Evolutionary conservation across 164 flowering plant genomes (phyloP), one percentile per base, ranked within the genome.

Genomic region (Santalum album): DNA sequence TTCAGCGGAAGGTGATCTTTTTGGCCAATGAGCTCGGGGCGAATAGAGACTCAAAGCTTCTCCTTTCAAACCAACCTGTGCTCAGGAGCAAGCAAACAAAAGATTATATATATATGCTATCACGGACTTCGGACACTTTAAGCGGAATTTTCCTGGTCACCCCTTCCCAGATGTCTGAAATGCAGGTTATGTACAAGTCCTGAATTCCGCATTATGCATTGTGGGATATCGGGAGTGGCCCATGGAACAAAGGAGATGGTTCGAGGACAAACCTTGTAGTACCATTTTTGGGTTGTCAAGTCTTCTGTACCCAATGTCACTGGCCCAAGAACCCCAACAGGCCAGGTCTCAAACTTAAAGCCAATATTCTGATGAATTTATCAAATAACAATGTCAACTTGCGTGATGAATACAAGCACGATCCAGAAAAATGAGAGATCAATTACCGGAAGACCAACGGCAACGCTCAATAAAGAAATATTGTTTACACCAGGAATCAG

Each of bases 271-370:
- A 94, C 97, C 97, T 87, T 84, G 83, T 87, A 85, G 49, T 85
- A 71, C 99, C 97, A 90, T 58, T 78, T 79, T 69, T 76, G 78
- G 66, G 69, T 68, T 11, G 97, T 65, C 65, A 90, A 64, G 67
- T 86, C 95, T 66, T 87, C 68, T 57, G 69, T 76, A 16, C 95
- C 16, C 64, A 94, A 65, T 26, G 75, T 69, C 35, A 94, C 87
- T 6, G 97, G 99, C 17, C 99, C 99, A 57, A 87, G 79, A 64
- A 94, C 86, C 38, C 99, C 99, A 53, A 87, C 79, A 72, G 90
- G 84, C 89, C 91, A 81, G 29, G 75, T 71, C 74, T 94, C 99
- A 63, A 72, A 94, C 58, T 90, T 88, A 12, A 65, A 53, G 1
- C 96, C 97, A 23, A 90, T 78, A 67, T 94, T 94, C 99, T 94